phyloP scores from a whole-genome alignment of 2,329 filamentous ascomycete species.

The Fusarium humuli region DNA sequence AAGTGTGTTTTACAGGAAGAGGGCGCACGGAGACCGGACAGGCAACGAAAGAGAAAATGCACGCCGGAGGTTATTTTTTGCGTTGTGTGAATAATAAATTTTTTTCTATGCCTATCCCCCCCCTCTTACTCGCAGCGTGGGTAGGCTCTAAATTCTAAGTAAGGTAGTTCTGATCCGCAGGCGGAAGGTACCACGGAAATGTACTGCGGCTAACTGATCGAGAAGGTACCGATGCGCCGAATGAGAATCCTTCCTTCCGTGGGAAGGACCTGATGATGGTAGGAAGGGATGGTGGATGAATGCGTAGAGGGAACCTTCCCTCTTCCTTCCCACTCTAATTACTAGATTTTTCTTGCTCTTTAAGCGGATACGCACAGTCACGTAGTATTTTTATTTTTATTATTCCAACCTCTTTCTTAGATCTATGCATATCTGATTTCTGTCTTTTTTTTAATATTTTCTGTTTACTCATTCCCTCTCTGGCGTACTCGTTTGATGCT shows the following conservation, averaged over 20 bases:
- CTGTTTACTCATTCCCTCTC: neutral
- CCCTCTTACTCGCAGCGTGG: conserved; percentile 35
- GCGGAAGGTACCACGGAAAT: conserved; percentile 23
- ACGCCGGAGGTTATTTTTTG: conserved; percentile 52
- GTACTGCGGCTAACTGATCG: conserved; percentile 33
- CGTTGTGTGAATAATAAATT: conserved; percentile 57
- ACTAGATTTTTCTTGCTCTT: neutral
- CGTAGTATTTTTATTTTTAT: neutral
- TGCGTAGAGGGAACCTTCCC: neutral
- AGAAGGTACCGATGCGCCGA: conserved; percentile 40
- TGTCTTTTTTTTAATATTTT: neutral
- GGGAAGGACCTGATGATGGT: neutral
- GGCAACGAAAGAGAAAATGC: conserved; percentile 43
- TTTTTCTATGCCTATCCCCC: conserved; percentile 51
- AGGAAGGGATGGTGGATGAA: neutral
- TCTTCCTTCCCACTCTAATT: conserved; percentile 25
- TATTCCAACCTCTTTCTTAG: neutral
- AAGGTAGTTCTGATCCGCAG: conserved; percentile 22
- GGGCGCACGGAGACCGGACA: conserved; percentile 43
- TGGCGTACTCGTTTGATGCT: neutral
- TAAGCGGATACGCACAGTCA: conserved; percentile 1
- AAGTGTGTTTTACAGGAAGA: conserved; percentile 46
- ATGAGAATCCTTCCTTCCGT: conserved; percentile 29
- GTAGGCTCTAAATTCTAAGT: conserved; percentile 1
- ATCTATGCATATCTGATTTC: neutral